Percentiles rank a stretch among this genome's conserved stretches.
Evolutionary conservation across 2,329 filamentous ascomycete genomes (phyloP).

Genomic region (Pseudocercospora fuligena): DNA sequence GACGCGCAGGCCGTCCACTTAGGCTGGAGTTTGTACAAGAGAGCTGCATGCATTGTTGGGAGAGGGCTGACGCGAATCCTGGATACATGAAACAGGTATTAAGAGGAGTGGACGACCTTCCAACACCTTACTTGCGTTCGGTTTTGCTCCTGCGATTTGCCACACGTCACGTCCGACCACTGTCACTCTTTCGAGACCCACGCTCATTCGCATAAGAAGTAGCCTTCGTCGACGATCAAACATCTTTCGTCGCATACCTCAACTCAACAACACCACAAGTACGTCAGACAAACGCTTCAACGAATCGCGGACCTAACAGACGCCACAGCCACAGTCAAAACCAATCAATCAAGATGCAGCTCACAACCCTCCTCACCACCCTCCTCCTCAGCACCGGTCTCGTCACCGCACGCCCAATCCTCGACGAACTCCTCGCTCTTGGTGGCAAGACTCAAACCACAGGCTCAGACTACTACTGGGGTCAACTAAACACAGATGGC

Average conservation of each 20-base stretch:
- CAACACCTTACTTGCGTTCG: neutral
- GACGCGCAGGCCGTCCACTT: neutral
- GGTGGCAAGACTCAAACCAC: neutral
- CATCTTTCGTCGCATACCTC: neutral
- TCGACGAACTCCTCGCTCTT: neutral
- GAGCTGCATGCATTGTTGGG: neutral
- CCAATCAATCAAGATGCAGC: neutral
- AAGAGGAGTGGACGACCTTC: constrained; percentile 1
- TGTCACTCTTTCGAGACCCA: constrained; percentile 3
- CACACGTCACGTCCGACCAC: neutral
- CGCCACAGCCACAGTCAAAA: no score
- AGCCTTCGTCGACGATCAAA: neutral
- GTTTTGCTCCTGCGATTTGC: neutral
- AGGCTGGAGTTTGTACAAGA: neutral
- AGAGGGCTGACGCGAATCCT: neutral
- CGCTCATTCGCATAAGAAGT: neutral
- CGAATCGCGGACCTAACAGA: neutral
- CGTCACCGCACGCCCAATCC: neutral
- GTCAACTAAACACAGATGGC: neutral
- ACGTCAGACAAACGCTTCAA: neutral
- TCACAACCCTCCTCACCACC: neutral
- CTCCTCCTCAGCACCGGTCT: neutral
- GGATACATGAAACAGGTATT: neutral
- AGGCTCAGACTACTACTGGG: neutral
- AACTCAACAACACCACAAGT: neutral